Evolutionary conservation across 805 yeast genomes (phyloP), one percentile per base, ranked within the genome.

Genomic region (Candida arabinofermentans): DNA sequence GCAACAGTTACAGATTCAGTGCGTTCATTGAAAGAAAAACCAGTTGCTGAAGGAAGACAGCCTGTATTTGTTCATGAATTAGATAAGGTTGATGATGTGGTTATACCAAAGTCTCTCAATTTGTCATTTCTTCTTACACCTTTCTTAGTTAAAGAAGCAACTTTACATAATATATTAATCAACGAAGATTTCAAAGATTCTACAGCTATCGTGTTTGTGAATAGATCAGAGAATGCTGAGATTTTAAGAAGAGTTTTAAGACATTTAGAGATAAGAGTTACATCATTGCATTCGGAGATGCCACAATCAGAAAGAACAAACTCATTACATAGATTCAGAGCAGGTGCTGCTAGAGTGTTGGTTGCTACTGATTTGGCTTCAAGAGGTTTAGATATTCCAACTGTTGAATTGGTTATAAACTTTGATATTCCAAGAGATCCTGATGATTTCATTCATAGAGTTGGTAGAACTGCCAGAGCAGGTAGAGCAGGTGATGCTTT

Each of bases 401-500:
- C 79, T 18, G 93, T 85, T 37, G 91, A 83, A 57, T 65, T 83
- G 44, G 93, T 85, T 29, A 69, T 85, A 34, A 85, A 85, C 59
- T 85, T 80, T 53, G 93, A 85, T 59, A 79, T 85, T 40, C 93
- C 95, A 22, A 81, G 87, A 18, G 93, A 85, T 58, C 85, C 91
- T 5, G 86, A 85, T 61, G 86, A 89, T 9, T 85, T 83, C 55
- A 81, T 85, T 51, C 95, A 85, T 61, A 71, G 96, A 65, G 96
- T 90, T 26, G 97, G 97, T 43, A 83, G 97, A 70, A 89, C 96
- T 26, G 99, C 98, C 8, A 85, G 99, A 75, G 98, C 98, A 2
- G 98, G 98, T 2, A 74, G 95, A 53, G 66, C 69, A 38, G 99
- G 99, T 66, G 87, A 80, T 48, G 76, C 95, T 6, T 69, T 93